Conservation (phyloP, 2,329 filamentous ascomycete genomes). For the Macrophomina tecta region DNA sequence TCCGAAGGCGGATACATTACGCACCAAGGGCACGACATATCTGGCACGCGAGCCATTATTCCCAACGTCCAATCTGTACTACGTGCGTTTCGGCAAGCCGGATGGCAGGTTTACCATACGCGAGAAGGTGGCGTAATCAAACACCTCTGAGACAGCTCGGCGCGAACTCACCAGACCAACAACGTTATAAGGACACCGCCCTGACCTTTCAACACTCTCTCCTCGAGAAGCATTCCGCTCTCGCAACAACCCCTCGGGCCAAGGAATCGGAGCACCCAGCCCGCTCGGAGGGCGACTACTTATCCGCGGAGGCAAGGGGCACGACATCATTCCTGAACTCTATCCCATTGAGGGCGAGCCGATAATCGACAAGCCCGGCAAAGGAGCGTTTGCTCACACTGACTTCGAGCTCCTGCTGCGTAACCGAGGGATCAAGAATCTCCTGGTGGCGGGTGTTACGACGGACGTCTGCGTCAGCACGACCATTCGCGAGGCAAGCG, state of each 20-base stretch:
- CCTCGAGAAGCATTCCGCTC: constrained; percentile 61
- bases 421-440: constrained; percentile 58
- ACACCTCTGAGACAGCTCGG: neutral
- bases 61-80: constrained; percentile 51
- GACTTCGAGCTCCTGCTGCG: constrained; percentile 60
- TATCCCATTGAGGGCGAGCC: constrained; percentile 54
- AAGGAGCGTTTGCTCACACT: constrained; percentile 60
- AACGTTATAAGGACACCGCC: constrained; percentile 47
- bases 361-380: constrained; percentile 62
- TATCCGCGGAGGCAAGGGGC: constrained; percentile 63
- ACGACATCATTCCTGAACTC: constrained; percentile 63
- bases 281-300: constrained; percentile 62
- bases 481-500: constrained; percentile 63
- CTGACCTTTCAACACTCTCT: constrained; percentile 63
- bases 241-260: constrained; percentile 55
- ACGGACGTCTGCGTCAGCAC: constrained; percentile 63
- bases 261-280: constrained; percentile 60
- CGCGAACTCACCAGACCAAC: neutral
- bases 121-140: constrained; percentile 47
- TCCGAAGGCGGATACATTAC: constrained; percentile 57
- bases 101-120: constrained; percentile 56
- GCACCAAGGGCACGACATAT: constrained; percentile 53
- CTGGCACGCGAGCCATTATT: constrained; percentile 51
- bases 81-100: constrained; percentile 46
- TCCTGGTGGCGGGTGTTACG: constrained; percentile 61